phyloP scores from a whole-genome alignment of 75 land plant species.

The Ceratopteris richardii region DNA sequence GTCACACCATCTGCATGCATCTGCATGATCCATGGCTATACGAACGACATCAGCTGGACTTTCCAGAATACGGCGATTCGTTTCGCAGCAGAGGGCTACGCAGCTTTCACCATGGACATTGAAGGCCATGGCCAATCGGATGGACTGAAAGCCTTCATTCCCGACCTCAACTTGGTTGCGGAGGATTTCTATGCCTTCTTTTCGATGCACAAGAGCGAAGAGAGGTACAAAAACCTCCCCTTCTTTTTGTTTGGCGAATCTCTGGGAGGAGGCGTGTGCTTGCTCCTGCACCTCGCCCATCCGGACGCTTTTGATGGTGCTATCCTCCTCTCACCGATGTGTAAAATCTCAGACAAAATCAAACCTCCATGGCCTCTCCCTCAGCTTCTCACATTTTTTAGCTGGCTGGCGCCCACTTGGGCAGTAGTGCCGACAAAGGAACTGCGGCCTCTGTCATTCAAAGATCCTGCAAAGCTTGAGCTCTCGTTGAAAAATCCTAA shows the following conservation, averaged over 20 bases:
- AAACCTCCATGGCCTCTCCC: conserved; percentile 71
- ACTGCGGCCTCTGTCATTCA: conserved; percentile 61
- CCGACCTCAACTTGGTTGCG: conserved; percentile 19
- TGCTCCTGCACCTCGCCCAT: conserved; percentile 42
- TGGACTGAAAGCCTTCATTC: conserved; percentile 24
- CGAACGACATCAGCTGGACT: conserved; percentile 2
- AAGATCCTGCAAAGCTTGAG: conserved; percentile 49
- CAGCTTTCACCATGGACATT: conserved; percentile 32
- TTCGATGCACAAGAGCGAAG: conserved; percentile 13
- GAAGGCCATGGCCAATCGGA: conserved; percentile 36
- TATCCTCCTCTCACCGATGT: conserved; percentile 77
- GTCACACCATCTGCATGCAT: conserved; percentile 23
- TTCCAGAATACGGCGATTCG: conserved; percentile 2
- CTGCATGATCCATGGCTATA: conserved; percentile 9
- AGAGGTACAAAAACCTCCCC: conserved; percentile 29
- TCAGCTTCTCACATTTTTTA: conserved; percentile 37
- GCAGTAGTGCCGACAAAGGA: conserved; percentile 70
- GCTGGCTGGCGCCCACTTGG: conserved; percentile 37
- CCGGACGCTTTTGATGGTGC: conserved; percentile 40
- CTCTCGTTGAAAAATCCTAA: conserved; percentile 50
- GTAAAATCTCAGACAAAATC: conserved; percentile 64
- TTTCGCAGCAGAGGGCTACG: not conserved
- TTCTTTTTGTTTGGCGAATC: conserved; percentile 72
- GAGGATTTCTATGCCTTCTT: conserved; percentile 16
- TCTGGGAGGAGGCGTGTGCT: conserved; percentile 75